Base-by-base conservation (phyloP, 225 moss, liverwort and hornwort genomes). In the Straminergon stramineum region DNA sequence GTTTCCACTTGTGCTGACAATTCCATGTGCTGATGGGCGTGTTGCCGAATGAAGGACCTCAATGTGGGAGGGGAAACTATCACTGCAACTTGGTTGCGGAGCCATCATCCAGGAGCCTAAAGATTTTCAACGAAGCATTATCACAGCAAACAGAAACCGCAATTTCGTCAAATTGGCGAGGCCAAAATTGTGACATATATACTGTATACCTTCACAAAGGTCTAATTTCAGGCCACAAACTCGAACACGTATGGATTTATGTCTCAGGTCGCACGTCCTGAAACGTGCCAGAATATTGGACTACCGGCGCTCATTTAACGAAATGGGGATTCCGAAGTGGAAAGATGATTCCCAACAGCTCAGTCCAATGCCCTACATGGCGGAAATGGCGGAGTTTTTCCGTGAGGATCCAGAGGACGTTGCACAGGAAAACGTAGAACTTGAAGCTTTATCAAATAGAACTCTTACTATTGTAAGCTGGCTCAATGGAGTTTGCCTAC, bases 111-210 rank as follows among this genome's bases (percentile, higher is more conserved):
- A 22, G 22, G 9, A 62, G n/a, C 23, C 31, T 39, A n/a, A n/a
- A 8, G 55, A 41, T 41, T 53, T 64, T 17, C 55, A 64, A 75
- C 55, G 32, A 41, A 79, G 53, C 75, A 55, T 70, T 35, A 10
- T 27, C 48, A 37, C 20, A 52, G 5, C 76, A 20, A 75, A 31
- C 19, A 51, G 4, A 20, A 20, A 75, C 2, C 6, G 16, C 32
- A 52, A 12, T 13, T 20, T 3, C 0, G 2, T 21, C 1, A 13
- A 32, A 52, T 21, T 21, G 52, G 8, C 34, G 20, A 2, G 7
- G 21, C 13, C 0, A 13, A 0, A 34, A 76, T 34, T 52, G 34
- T 5, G 34, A 13, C 34, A 8, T 21, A 13, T 21, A 8, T 21
- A 8, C 13, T 13, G 3, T 8, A 20, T 52, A 32, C 21, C 52